A percentile compares a stretch with the other conserved stretches of the same genome.
Evolutionary conservation across 2,329 filamentous ascomycete species (phyloP).

Genomic region (Fusarium graminum): DNA sequence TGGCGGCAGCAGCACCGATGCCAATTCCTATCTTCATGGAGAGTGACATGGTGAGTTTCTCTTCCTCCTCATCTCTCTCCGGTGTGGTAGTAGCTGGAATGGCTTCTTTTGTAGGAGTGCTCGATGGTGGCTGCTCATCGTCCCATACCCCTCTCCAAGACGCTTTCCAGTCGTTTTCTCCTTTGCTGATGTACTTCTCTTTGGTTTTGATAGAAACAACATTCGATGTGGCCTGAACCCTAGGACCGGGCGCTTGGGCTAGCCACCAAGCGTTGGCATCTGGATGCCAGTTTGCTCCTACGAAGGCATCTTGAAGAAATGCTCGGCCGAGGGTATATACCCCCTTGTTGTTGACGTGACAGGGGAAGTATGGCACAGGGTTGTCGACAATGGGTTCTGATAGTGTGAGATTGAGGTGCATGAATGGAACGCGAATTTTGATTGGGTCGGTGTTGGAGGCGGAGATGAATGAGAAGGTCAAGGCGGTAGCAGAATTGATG

Average conservation of each 20-base stretch:
- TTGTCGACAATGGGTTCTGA: slow-evolving; percentile 2
- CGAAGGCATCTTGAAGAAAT: slow-evolving; percentile 60
- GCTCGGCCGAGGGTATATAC: slow-evolving; percentile 57
- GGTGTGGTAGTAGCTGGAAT: not conserved
- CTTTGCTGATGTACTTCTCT: slow-evolving; percentile 16
- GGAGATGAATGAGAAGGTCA: slow-evolving; percentile 12
- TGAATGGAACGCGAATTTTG: slow-evolving; percentile 10
- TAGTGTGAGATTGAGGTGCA: slow-evolving; percentile 20
- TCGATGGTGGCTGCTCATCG: not conserved
- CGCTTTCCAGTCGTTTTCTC: slow-evolving; percentile 31
- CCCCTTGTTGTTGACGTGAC: slow-evolving; percentile 47
- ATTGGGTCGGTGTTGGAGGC: not conserved
- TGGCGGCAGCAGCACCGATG: not conserved
- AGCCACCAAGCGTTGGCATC: slow-evolving; percentile 36
- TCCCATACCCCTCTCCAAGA: slow-evolving; percentile 32
- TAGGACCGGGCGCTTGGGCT: slow-evolving; percentile 32
- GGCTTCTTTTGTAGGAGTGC: slow-evolving; percentile 1
- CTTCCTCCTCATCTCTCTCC: not conserved
- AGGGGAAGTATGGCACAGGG: slow-evolving; percentile 52
- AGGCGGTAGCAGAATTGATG: not conserved
- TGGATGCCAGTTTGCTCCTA: slow-evolving; percentile 57
- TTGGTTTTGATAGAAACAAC: slow-evolving; percentile 5
- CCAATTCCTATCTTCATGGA: not conserved
- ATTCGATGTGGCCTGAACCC: slow-evolving; percentile 4
- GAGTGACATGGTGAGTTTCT: not conserved